Evolutionary conservation across 1,139 yeast genomes (phyloP), one percentile per base, ranked within the genome.

Genomic region (Suhomyces bribrorum): DNA sequence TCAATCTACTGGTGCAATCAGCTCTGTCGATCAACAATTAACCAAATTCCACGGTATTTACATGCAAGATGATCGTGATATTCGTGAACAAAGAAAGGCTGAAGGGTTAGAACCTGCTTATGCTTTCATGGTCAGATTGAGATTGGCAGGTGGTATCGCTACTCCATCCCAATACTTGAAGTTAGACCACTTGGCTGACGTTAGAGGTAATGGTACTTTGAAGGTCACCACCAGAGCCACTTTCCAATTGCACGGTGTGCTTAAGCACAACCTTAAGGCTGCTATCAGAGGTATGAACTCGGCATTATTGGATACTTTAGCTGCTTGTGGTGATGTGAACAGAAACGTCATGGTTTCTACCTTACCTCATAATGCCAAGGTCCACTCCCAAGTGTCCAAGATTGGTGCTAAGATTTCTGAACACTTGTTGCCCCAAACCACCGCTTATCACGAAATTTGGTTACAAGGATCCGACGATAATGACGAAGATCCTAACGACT

Each of bases 281-380:
- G 84, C 96, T 2, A 87, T 92, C 50, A 84, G 96, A 69, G 96
- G 94, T 35, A 89, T 92, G 83, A 90, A 90, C 62, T 72, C 95
- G 16, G 85, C 83, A 9, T 76, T 90, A 54, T 77, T 92, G 81
- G 97, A 92, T 59, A 90, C 97, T 11, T 77, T 92, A 44, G 97
- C 96, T 46, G 98, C 97, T 2, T 90, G 97, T 75, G 98, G 98
- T 73, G 98, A 92, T 69, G 97, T 90, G 30, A 87, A 88, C 68
- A 86, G 97, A 77, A 90, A 90, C 60, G 97, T 90, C 35, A 90
- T 90, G 83, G 76, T 87, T 41, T 80, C 94, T 45, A 96, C 96
- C 9, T 73, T 88, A 34, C 97, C 97, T 16, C 78, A 77, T 32
- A 88, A 88, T 58, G 86, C 92, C 35, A 82, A 82, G 57, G 76